phyloP scores from a whole-genome alignment of 352 stramenopile genomes.

The Thalassiosira ordinaria region DNA sequence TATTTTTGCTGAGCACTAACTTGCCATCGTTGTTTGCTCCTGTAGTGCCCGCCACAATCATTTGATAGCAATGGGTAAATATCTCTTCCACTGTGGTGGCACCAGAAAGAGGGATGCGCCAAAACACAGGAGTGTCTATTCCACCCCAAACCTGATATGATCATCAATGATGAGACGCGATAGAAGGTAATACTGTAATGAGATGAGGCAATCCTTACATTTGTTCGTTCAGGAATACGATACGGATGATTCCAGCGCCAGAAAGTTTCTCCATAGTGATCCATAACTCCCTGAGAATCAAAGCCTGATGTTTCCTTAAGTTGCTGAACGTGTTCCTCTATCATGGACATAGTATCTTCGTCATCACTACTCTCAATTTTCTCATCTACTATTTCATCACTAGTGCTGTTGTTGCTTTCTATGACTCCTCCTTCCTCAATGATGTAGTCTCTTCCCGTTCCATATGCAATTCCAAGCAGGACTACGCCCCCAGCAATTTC shows the following conservation, averaged over 20 bases:
- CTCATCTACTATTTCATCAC: too few species aligned
- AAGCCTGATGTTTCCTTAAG: constrained; percentile 2
- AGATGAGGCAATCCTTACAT: too few species aligned
- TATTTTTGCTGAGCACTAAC: constrained; percentile 17
- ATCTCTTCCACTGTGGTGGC: constrained; percentile 46
- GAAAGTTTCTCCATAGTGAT: constrained; percentile 23
- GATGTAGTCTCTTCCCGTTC: constrained; percentile 24
- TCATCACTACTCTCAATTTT: too few species aligned
- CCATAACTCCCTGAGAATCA: constrained; percentile 15
- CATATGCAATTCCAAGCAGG: constrained; percentile 22
- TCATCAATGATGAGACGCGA: too few species aligned
- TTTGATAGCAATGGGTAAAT: constrained; percentile 44
- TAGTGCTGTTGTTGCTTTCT: too few species aligned
- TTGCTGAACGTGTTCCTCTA: too few species aligned
- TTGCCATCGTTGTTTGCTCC: constrained; percentile 34
- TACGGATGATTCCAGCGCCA: constrained; percentile 43
- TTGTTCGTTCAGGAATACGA: constrained; percentile 15
- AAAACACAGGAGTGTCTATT: constrained; percentile 39
- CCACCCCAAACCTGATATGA: constrained; percentile 15
- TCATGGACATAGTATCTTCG: too few species aligned
- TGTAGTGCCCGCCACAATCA: constrained; percentile 41
- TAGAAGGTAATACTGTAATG: too few species aligned
- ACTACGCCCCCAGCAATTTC: constrained; percentile 10
- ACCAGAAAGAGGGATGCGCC: constrained; percentile 22
- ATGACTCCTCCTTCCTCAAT: background rate